Percentiles rank a stretch among this genome's conserved stretches.
These are phyloP conservation scores for Xylogone sp. DNA, from an alignment of 2,329 filamentous ascomycete species.

Conservation along the genomic window DNA sequence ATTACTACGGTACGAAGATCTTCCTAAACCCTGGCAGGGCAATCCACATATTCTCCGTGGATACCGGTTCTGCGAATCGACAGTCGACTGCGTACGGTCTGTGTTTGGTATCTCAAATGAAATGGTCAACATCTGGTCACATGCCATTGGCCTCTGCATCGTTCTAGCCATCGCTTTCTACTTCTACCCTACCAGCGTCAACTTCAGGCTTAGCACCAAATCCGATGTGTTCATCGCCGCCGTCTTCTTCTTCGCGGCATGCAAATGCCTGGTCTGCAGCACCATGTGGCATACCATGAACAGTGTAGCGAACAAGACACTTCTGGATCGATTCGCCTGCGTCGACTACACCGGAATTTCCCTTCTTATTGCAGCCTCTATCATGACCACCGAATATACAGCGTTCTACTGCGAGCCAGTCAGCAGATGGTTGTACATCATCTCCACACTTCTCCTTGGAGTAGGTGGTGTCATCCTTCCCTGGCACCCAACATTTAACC, in stretches of 20 bases:
- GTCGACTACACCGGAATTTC: slow-evolving; percentile 99
- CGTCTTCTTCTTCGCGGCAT: slow-evolving; percentile 93
- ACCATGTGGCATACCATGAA: slow-evolving; percentile 99
- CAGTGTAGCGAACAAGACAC: slow-evolving; percentile 82
- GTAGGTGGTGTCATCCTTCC: slow-evolving; percentile 85
- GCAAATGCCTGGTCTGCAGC: slow-evolving; percentile 91
- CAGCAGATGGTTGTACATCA: slow-evolving; percentile 83
- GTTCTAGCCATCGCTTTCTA: slow-evolving; percentile 90
- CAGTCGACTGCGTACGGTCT: slow-evolving; percentile 81
- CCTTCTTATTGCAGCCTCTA: slow-evolving; percentile 88
- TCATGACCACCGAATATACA: slow-evolving; percentile 97
- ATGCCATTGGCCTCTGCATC: slow-evolving; percentile 82
- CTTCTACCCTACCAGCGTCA: slow-evolving; percentile 85
- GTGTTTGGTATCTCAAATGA: slow-evolving; percentile 88
- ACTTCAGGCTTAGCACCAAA: slow-evolving; percentile 83
- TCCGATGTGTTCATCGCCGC: slow-evolving; percentile 87
- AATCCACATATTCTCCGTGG: slow-evolving; percentile 91
- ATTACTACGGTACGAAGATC: slow-evolving; percentile 82
- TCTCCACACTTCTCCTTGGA: slow-evolving; percentile 74
- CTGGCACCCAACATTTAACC: slow-evolving; percentile 95
- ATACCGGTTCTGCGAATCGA: slow-evolving; percentile 91
- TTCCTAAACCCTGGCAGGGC: slow-evolving; percentile 88
- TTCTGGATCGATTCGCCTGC: slow-evolving; percentile 93
- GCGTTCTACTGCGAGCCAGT: slow-evolving; percentile 96
- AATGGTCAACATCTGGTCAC: slow-evolving; percentile 96